Evolutionary conservation across 169 alveolate genomes (phyloP).

Genomic region (Plasmodium falciparum): DNA sequence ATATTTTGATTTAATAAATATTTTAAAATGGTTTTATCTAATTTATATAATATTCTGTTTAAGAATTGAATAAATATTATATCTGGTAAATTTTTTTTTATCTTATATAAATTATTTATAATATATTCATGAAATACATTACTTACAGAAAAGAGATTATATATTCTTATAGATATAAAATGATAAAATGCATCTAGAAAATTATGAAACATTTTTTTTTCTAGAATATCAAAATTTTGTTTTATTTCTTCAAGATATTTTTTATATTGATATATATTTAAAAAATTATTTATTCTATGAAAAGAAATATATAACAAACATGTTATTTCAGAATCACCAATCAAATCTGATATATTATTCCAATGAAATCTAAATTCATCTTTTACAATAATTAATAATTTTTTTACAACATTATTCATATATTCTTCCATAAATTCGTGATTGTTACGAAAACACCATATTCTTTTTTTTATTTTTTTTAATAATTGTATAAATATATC

Average conservation of each 20-base stretch:
- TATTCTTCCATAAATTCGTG: slow-evolving; percentile 37
- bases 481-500: slow-evolving; percentile 38
- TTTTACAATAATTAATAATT: slow-evolving; percentile 45
- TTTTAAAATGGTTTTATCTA: slow-evolving; percentile 42
- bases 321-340: slow-evolving; percentile 42
- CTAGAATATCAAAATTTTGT: slow-evolving; percentile 30
- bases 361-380: slow-evolving; percentile 71
- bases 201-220: slow-evolving; percentile 65
- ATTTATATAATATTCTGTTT: slow-evolving; percentile 29
- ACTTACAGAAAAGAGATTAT: slow-evolving; percentile 51
- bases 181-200: slow-evolving; percentile 75
- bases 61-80: slow-evolving; percentile 15
- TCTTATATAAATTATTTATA: slow-evolving; percentile 41
- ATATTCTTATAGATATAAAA: slow-evolving; percentile 56
- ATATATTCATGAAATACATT: slow-evolving; percentile 59
- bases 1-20: slow-evolving; percentile 34
- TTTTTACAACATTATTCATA: slow-evolving; percentile 42
- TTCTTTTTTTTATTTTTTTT: slow-evolving; percentile 17
- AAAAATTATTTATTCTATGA: slow-evolving; percentile 22
- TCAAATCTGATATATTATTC: slow-evolving; percentile 64
- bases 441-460: slow-evolving; percentile 4
- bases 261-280: slow-evolving; percentile 20
- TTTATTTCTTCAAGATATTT: slow-evolving; percentile 44
- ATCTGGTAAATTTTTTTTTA: slow-evolving; percentile 42
- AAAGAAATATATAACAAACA: slow-evolving; percentile 64